These are phyloP conservation scores for Claviceps citrina DNA, from an alignment of 2,329 filamentous ascomycete species.

Conservation along the genomic window DNA sequence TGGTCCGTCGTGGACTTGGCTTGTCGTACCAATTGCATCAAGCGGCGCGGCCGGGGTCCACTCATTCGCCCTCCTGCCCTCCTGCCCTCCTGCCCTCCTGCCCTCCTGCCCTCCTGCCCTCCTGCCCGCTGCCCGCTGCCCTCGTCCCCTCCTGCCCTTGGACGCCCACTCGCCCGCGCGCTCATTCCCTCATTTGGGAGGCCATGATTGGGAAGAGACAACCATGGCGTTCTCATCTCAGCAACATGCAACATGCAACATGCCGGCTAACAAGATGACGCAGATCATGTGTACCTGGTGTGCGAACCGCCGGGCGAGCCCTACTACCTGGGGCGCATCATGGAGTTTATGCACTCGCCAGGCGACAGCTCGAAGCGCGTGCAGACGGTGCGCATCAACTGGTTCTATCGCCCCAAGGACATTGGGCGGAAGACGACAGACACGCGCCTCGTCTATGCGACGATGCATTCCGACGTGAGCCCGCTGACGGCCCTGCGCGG, in stretches of 20 bases:
- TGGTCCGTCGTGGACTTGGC: not conserved
- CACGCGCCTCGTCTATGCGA: conserved; percentile 80
- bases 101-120: too few species aligned
- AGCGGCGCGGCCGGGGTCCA: conserved; percentile 7
- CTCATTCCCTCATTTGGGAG: too few species aligned
- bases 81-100: too few species aligned
- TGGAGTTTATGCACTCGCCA: conserved; percentile 85
- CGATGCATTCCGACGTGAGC: conserved; percentile 96
- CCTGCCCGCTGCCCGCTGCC: too few species aligned
- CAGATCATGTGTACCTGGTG: conserved; percentile 79
- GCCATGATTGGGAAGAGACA: too few species aligned
- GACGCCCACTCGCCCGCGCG: too few species aligned
- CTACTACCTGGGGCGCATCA: conserved; percentile 93
- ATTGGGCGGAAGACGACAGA: conserved; percentile 86
- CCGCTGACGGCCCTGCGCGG: conserved; percentile 84
- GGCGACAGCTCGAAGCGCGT: conserved; percentile 56
- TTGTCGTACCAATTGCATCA: conserved; percentile 3
- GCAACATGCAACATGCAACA: conserved; percentile 7
- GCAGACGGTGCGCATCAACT: conserved; percentile 84
- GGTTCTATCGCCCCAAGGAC: conserved; percentile 95
- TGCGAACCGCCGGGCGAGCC: conserved; percentile 96
- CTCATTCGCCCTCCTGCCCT: conserved; percentile 1
- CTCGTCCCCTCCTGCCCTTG: too few species aligned
- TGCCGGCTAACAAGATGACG: conserved; percentile 8
- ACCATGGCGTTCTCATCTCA: too few species aligned